Base-by-base conservation (phyloP, 139 green algal species). In the Picochlorum sp. region DNA sequence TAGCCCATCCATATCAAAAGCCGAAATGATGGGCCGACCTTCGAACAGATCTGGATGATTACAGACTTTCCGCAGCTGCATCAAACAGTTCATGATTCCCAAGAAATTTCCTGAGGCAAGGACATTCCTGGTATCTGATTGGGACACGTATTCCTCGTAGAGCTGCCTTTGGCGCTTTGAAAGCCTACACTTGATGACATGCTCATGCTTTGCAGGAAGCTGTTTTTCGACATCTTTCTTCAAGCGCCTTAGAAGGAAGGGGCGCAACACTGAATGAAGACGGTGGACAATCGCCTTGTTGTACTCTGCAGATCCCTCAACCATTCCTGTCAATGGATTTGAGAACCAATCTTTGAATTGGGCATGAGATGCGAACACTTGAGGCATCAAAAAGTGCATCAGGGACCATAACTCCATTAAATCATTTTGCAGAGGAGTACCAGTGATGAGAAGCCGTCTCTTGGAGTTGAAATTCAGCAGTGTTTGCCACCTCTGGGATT, bases 1-100 rank as follows among this genome's bases (percentile, higher is more conserved):
- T 10, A 89, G 26, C 37, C 16, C 73, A 66, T 20, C 55, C 68
- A 85, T 85, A 79, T 98, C 93, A 49, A 87, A 95, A 4, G 92
- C 75, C 4, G 78, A 89, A 4, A 96, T 74, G 57, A 98, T 98
- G 16, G 87, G 65, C 3, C 92, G 81, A 2, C 84, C 88, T 68
- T 97, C 92, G 79, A 98, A 98, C 30, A 98, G 71, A 77, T 98
- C 92, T 7, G 92, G 92, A 72, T 98, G 92, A 78, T 98, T 98
- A 82, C 92, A 98, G 31, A 97, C 87, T 81, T 98, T 98, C 55
- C 93, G 76, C 67, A 98, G 86, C 83, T 96, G 90, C 93, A 98
- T 98, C n/a, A 98, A 82, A 63, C 94, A 88, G 71, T 95, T 96
- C 57, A 98, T 90, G 47, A 98, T 86, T 54, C 90, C 89, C 56